Evolutionary conservation across 225 moss, liverwort and hornwort genomes (phyloP).

Genomic region (Lunularia cruciata): DNA sequence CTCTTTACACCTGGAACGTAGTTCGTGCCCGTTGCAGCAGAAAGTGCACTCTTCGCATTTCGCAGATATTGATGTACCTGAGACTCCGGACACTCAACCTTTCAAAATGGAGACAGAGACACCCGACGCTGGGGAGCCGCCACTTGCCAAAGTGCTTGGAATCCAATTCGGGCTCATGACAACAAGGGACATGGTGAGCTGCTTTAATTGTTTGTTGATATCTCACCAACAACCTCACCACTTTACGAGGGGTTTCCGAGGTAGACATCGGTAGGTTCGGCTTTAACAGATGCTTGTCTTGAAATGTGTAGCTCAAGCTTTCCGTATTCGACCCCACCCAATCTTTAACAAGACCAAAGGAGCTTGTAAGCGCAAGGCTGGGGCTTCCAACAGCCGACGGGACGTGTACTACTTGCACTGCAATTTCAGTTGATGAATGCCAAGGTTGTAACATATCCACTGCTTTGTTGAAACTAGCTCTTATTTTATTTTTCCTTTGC

Average conservation of each 20-base stretch:
- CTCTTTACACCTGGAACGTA: too few relatives aligned
- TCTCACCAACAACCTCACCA: not conserved
- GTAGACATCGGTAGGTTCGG: too few relatives aligned
- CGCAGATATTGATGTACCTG: too few relatives aligned
- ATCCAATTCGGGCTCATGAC: constrained; percentile 47
- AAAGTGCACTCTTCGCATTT: too few relatives aligned
- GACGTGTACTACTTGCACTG: constrained; percentile 34
- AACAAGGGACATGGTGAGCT: constrained; percentile 36
- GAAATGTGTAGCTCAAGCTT: constrained; percentile 29
- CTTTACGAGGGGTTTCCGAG: not conserved
- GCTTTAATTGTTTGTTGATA: not conserved
- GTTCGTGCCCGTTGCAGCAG: too few relatives aligned
- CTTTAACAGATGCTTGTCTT: not conserved
- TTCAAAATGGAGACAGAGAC: constrained; percentile 31
- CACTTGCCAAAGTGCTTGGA: constrained; percentile 33
- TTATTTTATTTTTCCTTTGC: not conserved
- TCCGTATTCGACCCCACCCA: constrained; percentile 20
- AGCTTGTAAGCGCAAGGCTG: constrained; percentile 22
- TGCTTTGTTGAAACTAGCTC: not conserved
- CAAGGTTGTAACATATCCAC: constrained; percentile 40
- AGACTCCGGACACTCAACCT: too few relatives aligned
- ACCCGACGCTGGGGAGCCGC: constrained; percentile 37
- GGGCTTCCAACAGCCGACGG: constrained; percentile 34
- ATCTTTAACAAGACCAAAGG: constrained; percentile 24
- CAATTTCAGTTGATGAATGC: constrained; percentile 23